Evolutionary conservation across 306 rosid genomes (phyloP), one percentile per base, ranked within the genome.

Genomic region (Trifolium dubium): DNA sequence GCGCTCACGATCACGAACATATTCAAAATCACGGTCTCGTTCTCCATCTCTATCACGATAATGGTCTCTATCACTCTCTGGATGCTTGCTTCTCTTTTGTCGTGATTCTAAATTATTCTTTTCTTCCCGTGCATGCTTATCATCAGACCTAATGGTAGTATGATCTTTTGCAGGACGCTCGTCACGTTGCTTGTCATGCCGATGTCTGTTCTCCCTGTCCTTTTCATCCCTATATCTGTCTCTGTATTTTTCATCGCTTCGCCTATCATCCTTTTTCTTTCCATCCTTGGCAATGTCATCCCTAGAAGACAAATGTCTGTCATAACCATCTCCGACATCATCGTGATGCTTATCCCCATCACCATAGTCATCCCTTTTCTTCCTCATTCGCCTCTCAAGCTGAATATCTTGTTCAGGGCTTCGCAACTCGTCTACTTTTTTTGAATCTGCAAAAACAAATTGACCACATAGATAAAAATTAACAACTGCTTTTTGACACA

Each of bases 191-290:
- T 85, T 88, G 54, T 88, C 98, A 77, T 88, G 87, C 49, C 88
- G 84, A 39, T 84, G 89, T 85, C 88, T 93, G 83, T 76, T 89
- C 75, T 91, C 98, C 83, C 80, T 86, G 40, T 88, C 95, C 64
- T 77, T 58, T 64, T 88, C 96, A 72, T 92, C 97, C 76, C 88
- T 80, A 71, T 82, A 76, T 76, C 87, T 95, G 83, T 90, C 98
- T 78, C 78, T 85, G 61, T 85, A 80, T 80, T 86, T 90, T 34
- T 95, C 99, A 79, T 95, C 98, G 80, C 81, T 95, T 71, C 86
- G 93, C 77, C 85, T 95, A 79, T 95, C 99, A 82, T 89, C 92
- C 85, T 86, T 95, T 67, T 82, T 87, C 74, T 83, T 87, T 61
- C 79, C 93, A 73, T 92, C 98, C 84, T 83, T 88, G 43, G 82